phyloP scores from a whole-genome alignment of 2,329 filamentous ascomycete genomes.

The Didymella exigua region DNA sequence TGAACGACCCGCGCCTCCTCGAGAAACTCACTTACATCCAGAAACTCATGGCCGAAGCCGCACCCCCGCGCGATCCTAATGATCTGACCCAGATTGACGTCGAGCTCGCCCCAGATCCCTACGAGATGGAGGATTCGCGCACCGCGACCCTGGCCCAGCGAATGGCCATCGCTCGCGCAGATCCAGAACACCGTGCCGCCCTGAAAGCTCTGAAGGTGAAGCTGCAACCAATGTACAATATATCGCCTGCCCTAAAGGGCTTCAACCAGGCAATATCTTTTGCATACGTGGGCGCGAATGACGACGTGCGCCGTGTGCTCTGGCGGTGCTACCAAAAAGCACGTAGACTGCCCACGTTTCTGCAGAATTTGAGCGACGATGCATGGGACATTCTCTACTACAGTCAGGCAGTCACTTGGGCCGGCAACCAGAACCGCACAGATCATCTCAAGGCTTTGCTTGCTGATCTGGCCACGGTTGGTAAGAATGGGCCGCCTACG shows the following conservation, averaged over 20 bases:
- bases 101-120: constrained; percentile 39
- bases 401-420: constrained; percentile 46
- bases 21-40: constrained; percentile 43
- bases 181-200: constrained; percentile 40
- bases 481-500: constrained; percentile 44
- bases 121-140: constrained; percentile 29
- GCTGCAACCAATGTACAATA: constrained; percentile 40
- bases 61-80: background rate
- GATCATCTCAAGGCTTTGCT: constrained; percentile 38
- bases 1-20: constrained; percentile 42
- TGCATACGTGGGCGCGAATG: constrained; percentile 46
- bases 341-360: constrained; percentile 39
- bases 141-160: constrained; percentile 33
- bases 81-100: constrained; percentile 26
- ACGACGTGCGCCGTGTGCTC: constrained; percentile 42
- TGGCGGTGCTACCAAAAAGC: constrained; percentile 46
- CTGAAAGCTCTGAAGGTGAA: constrained; percentile 34
- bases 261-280: constrained; percentile 46
- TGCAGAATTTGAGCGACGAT: constrained; percentile 41
- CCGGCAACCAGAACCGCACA: constrained; percentile 40
- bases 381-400: constrained; percentile 49
- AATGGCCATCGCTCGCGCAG: constrained; percentile 30
- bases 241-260: constrained; percentile 37
- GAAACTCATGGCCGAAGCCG: constrained; percentile 27
- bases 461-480: constrained; percentile 38